Percentiles rank a stretch among this genome's conserved stretches.
phyloP scores from a whole-genome alignment of 305 asterid genomes.

The Fraxinus dipetala region DNA sequence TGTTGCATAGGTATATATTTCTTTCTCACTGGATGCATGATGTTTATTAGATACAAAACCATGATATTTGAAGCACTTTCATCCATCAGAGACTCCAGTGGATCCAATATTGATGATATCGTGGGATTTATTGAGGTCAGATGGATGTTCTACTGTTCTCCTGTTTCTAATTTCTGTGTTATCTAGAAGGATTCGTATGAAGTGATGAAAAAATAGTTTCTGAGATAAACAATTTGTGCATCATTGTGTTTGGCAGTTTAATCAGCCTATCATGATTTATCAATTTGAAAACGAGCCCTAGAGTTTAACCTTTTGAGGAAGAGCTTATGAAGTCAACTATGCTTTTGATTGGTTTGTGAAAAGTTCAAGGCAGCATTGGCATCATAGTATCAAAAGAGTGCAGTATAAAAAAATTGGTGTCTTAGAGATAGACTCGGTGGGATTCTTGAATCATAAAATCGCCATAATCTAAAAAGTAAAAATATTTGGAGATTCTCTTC shows the following conservation, averaged over 20 bases:
- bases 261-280: neutral
- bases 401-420: neutral
- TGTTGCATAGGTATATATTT: conserved; percentile 17
- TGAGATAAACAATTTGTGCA: neutral
- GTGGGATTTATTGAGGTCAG: conserved; percentile 56
- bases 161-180: neutral
- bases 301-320: neutral
- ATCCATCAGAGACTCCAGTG: conserved; percentile 42
- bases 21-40: conserved; percentile 2
- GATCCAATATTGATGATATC: conserved; percentile 48
- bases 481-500: neutral
- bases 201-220: neutral
- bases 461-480: neutral
- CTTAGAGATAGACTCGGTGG: neutral
- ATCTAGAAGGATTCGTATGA: neutral
- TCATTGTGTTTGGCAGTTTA: neutral
- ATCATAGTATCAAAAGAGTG: neutral
- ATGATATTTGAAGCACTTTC: conserved; percentile 61
- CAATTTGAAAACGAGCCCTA: conserved; percentile 1
- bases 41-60: conserved; percentile 34
- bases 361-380: neutral
- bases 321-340: neutral
- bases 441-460: neutral
- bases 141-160: conserved; percentile 9
- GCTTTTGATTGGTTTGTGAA: neutral